Conservation (phyloP, 75 land plant genomes). For the Cryptomeria japonica region DNA sequence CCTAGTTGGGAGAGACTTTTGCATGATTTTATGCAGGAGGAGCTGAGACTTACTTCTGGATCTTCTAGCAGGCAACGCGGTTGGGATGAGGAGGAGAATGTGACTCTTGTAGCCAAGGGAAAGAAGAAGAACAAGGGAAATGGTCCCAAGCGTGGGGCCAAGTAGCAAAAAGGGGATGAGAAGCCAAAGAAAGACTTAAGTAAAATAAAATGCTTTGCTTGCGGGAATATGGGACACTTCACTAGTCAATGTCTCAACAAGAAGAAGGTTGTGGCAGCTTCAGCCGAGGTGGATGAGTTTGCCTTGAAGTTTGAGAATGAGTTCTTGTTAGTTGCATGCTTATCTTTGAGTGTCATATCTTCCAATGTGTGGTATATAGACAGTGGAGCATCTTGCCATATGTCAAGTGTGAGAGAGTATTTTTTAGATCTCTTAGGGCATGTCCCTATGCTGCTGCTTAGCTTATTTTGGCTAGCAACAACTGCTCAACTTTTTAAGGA, state of each 20-base stretch:
- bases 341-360: not conserved
- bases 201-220: not conserved
- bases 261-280: not conserved
- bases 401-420: not conserved
- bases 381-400: not conserved
- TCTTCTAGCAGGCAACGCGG: not conserved
- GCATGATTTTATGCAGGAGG: not conserved
- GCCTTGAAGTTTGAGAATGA: not conserved
- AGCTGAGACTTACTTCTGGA: not conserved
- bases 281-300: not conserved
- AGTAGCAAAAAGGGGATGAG: too few relatives aligned
- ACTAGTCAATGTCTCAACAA: not conserved
- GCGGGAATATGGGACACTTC: not conserved
- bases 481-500: too few relatives aligned
- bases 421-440: too few relatives aligned
- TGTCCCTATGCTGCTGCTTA: too few relatives aligned
- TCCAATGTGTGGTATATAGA: not conserved
- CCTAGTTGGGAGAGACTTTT: not conserved
- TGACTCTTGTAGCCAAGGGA: not conserved
- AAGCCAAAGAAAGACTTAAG: too few relatives aligned
- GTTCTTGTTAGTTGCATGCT: not conserved
- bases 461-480: too few relatives aligned
- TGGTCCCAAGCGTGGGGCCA: not conserved
- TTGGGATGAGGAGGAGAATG: not conserved
- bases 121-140: not conserved